Evolutionary conservation across 495 filamentous ascomycete genomes (phyloP).

Genomic region (Aspergillus hancockii): DNA sequence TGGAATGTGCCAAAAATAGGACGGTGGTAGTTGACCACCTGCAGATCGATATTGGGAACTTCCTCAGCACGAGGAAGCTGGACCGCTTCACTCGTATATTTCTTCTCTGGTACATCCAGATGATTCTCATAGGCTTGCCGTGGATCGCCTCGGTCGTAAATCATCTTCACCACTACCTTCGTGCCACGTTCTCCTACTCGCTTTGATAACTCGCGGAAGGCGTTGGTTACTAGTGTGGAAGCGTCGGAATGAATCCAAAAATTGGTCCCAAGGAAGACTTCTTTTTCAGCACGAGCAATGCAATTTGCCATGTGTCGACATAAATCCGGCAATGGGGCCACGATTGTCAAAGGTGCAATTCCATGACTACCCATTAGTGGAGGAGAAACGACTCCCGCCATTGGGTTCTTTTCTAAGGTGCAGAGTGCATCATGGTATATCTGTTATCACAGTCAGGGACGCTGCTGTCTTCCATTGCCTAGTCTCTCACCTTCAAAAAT

Average conservation of each 20-base stretch:
- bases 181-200: slow-evolving; percentile 59
- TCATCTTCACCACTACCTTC: slow-evolving; percentile 68
- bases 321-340: slow-evolving; percentile 69
- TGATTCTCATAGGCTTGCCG: slow-evolving; percentile 66
- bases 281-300: slow-evolving; percentile 69
- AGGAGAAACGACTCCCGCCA: slow-evolving; percentile 63
- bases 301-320: slow-evolving; percentile 73
- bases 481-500: slow-evolving; percentile 55
- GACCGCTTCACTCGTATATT: slow-evolving; percentile 57
- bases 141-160: slow-evolving; percentile 71
- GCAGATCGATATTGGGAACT: slow-evolving; percentile 68
- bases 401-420: slow-evolving; percentile 56
- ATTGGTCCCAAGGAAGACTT: slow-evolving; percentile 73
- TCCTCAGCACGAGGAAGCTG: slow-evolving; percentile 60
- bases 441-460: slow-evolving; percentile 26
- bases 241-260: slow-evolving; percentile 72
- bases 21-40: slow-evolving; percentile 75
- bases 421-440: slow-evolving; percentile 67
- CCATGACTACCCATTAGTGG: slow-evolving; percentile 69
- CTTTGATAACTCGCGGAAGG: slow-evolving; percentile 65
- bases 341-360: slow-evolving; percentile 65
- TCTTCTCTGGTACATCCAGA: slow-evolving; percentile 55
- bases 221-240: slow-evolving; percentile 65
- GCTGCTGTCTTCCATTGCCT: neutral
- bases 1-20: slow-evolving; percentile 75